Base-by-base conservation (phyloP, 345 rosid genomes). In the Eucalyptus pumila region DNA sequence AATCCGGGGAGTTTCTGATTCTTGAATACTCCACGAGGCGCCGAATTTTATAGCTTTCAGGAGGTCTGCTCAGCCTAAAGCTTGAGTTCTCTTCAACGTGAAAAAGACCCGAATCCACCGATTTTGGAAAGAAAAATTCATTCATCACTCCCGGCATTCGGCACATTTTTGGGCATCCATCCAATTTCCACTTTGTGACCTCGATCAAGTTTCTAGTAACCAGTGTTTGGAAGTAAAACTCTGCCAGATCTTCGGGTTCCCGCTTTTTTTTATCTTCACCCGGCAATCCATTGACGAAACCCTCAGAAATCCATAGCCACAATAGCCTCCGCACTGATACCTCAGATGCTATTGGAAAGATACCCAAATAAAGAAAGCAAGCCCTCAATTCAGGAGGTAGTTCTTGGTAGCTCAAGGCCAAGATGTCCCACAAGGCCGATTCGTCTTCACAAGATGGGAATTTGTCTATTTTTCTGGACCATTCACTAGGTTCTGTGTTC, bases 261-360 rank as follows among this genome's bases (percentile, higher is more conserved):
- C 26, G 9, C 23, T 10, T 26, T 11, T 40, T 56, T 15, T 50
- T 27, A 30, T 17, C 54, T 8, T n/a, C 3, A 17, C 34, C 9
- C 9, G 24, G 26, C 19, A 19, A 27, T 4, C 17, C 24, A 21
- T 67, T 87, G 23, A 92, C 11, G 54, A 89, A 89, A 69, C 92
- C 90, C 85, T 94, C 95, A 7, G 95, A 92, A 86, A 90, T 87
- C 94, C 94, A 94, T 50, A 93, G 83, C 51, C 58, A 88, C 54
- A 86, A 69, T 88, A 94, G 23, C 88, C 95, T 90, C 83, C 94
- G 87, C 4, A 90, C 86, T 2, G 93, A 90, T 54, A 93, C 85
- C 49, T 47, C 89, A 44, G 30, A 49, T 40, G 76, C 89, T 88
- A 87, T 88, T 21, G 94, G 95, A 21, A 94, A 94, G 85, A 92